Evolutionary conservation across 768 basidiomycete genomes (phyloP).

Genomic region (Boletus coccyginus): DNA sequence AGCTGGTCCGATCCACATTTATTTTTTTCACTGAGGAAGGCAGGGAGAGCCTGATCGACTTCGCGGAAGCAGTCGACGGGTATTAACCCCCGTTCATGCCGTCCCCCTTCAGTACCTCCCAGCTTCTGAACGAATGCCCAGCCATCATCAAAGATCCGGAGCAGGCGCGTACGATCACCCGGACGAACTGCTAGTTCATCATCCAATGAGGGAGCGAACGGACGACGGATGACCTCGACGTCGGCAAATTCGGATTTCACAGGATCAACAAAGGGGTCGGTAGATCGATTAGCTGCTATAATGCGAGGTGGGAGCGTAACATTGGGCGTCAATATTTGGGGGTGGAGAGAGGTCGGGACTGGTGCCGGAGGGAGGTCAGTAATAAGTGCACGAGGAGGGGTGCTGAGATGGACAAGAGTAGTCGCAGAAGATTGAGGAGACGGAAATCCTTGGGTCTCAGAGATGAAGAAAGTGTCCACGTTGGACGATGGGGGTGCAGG

Average conservation of each 20-base stretch:
- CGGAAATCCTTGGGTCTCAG: not conserved
- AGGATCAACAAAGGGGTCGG: constrained; percentile 37
- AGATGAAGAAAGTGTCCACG: not conserved
- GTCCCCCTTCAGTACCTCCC: not conserved
- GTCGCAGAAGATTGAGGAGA: constrained; percentile 15
- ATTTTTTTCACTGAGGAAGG: constrained; percentile 49
- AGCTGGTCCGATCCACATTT: constrained; percentile 25
- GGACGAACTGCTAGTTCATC: constrained; percentile 58
- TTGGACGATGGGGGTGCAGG: constrained; percentile 28
- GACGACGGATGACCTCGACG: constrained; percentile 50
- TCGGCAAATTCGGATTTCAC: constrained; percentile 33
- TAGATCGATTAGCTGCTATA: constrained; percentile 11
- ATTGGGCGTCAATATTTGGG: not conserved
- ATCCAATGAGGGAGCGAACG: constrained; percentile 51
- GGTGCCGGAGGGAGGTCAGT: constrained; percentile 14
- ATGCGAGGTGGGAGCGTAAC: not conserved
- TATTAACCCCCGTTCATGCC: constrained; percentile 48
- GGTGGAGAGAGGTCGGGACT: constrained; percentile 9
- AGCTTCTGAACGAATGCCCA: constrained; percentile 63
- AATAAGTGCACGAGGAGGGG: constrained; percentile 17
- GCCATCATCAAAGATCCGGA: constrained; percentile 63
- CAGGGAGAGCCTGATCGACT: constrained; percentile 42
- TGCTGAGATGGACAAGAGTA: constrained; percentile 17
- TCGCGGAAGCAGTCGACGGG: constrained; percentile 68
- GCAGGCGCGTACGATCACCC: constrained; percentile 52